Base-by-base conservation (phyloP, 2,329 filamentous ascomycete species). In the Sarocladium brachiariae region DNA sequence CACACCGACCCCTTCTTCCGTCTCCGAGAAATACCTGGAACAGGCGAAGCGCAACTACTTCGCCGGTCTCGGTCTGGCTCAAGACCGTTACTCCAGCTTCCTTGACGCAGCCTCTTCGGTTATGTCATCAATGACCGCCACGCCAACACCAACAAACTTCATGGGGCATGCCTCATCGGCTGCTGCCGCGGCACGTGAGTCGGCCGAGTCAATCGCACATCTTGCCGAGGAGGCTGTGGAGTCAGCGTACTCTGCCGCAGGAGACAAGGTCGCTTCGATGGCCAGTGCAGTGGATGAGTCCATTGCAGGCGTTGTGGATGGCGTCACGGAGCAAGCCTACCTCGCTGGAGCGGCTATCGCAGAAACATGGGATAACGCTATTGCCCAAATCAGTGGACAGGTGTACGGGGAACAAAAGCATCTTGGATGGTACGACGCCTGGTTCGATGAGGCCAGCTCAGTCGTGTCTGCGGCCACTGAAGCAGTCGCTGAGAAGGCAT, bases 71-170 rank as follows among this genome's bases (percentile, higher is more conserved):
- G 89, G 89, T 24, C 66, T 89, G 39, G 89, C 89, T 1, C 86
- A 95, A 59, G 87, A 83, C 38, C 81, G 84, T 33, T 93, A 93
- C 64, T 82, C 84, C 4, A 84, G 84, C 47, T 92, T 93, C 60
- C 56, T 93, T 2, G 75, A 75, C 11, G 82, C 84, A 4, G 88
- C 87, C 7, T 89, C 86, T 9, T 81, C 78, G 31, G 87, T 83
- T 18, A 72, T 89, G 35, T 84, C 80, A 51, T 74, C 73, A 2
- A 53, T 76, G 34, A 78, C 75, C 1, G 81, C 81, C 6, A 79
- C 80, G 10, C 78, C 82, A 14, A 83, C 79, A 0, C 76, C 81
- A 2, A 68, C 81, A 47, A 59, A 77, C n/a, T 55, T 68, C 4
- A 69, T 66, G 2, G 75, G 70, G 21, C 71, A 73, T 14, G 70